Conservation (phyloP, 208 protist species). For the Crithidia bombi region DNA sequence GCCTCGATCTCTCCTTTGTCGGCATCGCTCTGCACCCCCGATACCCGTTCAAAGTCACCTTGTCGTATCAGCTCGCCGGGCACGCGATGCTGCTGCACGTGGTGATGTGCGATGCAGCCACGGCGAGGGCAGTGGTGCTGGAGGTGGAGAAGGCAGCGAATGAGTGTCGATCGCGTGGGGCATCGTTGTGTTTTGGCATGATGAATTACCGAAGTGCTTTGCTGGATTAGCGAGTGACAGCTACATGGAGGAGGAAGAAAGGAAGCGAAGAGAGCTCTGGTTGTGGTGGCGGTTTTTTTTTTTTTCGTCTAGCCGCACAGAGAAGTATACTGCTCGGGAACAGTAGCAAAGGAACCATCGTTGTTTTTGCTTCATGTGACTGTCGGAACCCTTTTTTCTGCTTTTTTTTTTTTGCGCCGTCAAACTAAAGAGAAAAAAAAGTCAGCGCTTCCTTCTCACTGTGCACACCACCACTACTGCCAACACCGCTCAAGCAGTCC, state of each 20-base stretch:
- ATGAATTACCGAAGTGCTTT: conserved; percentile 39
- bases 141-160: conserved; percentile 33
- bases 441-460: too few species aligned
- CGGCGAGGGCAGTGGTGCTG: conserved; percentile 32
- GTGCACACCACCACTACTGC: too few species aligned
- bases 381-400: too few species aligned
- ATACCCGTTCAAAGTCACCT: conserved; percentile 48
- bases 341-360: too few species aligned
- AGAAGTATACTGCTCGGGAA: too few species aligned
- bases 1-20: conserved; percentile 51
- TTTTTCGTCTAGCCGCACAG: neutral
- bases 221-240: neutral
- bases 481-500: too few species aligned
- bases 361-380: too few species aligned
- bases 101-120: conserved; percentile 31
- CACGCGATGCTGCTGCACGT: conserved; percentile 37
- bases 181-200: conserved; percentile 41
- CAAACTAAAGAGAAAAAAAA: too few species aligned
- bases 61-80: conserved; percentile 41
- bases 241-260: neutral
- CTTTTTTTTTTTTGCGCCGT: too few species aligned
- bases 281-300: neutral
- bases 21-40: conserved; percentile 10
- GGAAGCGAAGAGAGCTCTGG: neutral
- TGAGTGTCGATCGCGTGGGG: conserved; percentile 34